phyloP scores from a whole-genome alignment of 164 flowering plant genomes.

The Aristolochia californica region DNA sequence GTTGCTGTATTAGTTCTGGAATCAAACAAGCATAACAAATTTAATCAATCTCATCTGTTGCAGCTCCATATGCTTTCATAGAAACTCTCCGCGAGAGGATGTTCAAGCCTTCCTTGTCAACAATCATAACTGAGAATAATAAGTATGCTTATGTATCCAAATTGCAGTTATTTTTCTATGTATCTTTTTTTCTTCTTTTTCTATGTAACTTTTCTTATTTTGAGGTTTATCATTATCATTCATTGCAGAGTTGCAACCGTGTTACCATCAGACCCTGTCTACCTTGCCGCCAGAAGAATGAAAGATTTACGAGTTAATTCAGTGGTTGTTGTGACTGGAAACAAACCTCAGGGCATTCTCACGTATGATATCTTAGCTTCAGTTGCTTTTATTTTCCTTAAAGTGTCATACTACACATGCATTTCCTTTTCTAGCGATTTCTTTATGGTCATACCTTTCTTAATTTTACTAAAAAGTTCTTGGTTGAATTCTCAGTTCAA shows the following conservation, averaged over 20 bases:
- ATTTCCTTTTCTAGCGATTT: background rate
- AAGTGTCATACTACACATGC: background rate
- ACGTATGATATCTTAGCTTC: constrained; percentile 42
- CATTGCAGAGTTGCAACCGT: constrained; percentile 67
- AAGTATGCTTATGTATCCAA: constrained; percentile 32
- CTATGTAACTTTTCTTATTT: background rate
- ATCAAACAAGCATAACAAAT: no score
- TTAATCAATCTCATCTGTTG: background rate
- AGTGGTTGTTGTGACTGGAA: constrained; percentile 52
- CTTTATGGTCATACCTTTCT: background rate
- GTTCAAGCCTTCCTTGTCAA: constrained; percentile 94
- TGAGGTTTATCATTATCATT: background rate
- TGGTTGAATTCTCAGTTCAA: constrained; percentile 51
- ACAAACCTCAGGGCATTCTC: constrained; percentile 85
- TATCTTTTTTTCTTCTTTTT: constrained; percentile 7
- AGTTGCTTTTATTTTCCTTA: constrained; percentile 4
- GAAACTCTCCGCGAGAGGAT: constrained; percentile 86
- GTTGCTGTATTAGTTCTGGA: no score
- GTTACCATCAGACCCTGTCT: constrained; percentile 82
- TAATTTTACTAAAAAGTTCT: background rate
- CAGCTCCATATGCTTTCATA: constrained; percentile 88
- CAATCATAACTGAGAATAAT: constrained; percentile 59
- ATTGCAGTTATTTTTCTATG: background rate
- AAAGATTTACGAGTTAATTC: constrained; percentile 69
- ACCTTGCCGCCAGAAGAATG: constrained; percentile 84